Percentiles rank a stretch among this genome's conserved stretches.
phyloP scores from a whole-genome alignment of 805 yeast species.

The Grigorovia yakushimaensis region DNA sequence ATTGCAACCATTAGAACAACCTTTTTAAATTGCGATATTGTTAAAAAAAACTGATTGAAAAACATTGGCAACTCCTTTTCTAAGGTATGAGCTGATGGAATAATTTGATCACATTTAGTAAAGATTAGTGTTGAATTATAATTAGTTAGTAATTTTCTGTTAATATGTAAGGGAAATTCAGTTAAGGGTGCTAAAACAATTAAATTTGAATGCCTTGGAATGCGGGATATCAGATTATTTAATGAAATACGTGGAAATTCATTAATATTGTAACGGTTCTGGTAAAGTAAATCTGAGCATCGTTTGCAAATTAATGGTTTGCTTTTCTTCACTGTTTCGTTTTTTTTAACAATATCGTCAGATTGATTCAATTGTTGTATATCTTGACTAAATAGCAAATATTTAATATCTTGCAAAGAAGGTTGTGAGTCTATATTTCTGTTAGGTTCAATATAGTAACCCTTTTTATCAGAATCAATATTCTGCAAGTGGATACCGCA shows the following conservation, averaged over 20 bases:
- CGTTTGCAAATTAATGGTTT: slow-evolving; percentile 38
- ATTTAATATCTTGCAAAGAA: slow-evolving; percentile 18
- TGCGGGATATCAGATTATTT: slow-evolving; percentile 23
- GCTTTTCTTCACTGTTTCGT: slow-evolving; percentile 3
- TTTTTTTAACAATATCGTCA: background rate
- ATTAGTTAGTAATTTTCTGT: slow-evolving; percentile 16
- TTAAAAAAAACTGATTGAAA: slow-evolving; percentile 27
- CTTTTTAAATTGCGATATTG: slow-evolving; percentile 15
- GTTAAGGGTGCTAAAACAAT: slow-evolving; percentile 55
- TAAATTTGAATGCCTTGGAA: slow-evolving; percentile 38
- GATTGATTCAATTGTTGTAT: slow-evolving; percentile 17
- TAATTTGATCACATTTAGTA: slow-evolving; percentile 28
- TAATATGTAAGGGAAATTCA: slow-evolving; percentile 63
- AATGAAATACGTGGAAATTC: slow-evolving; percentile 25
- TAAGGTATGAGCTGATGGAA: slow-evolving; percentile 12
- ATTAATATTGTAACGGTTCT: slow-evolving; percentile 32
- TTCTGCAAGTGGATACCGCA: slow-evolving; percentile 51
- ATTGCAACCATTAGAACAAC: slow-evolving; percentile 9
- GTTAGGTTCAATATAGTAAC: slow-evolving; percentile 32
- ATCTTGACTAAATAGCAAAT: slow-evolving; percentile 24
- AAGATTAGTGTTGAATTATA: slow-evolving; percentile 14
- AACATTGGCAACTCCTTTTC: slow-evolving; percentile 23
- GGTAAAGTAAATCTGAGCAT: slow-evolving; percentile 44
- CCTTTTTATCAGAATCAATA: slow-evolving; percentile 29
- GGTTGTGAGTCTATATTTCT: slow-evolving; percentile 9